Base-by-base conservation (phyloP, 345 rosid species). In the Lepidium aucheri region DNA sequence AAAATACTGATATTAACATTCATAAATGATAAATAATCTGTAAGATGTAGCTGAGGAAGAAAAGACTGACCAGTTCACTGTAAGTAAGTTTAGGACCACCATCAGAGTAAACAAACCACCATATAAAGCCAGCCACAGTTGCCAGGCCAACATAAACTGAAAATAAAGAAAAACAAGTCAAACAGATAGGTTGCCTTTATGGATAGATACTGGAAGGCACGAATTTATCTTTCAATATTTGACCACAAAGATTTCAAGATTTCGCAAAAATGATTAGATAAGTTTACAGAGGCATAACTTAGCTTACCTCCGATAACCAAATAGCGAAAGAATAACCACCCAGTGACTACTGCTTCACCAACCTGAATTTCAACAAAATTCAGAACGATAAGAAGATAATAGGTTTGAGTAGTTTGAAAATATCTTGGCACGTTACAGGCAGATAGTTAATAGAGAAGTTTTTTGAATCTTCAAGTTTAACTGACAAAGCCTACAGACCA, bases 131-230 rank as follows among this genome's bases (percentile, higher is more conserved):
- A 26, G 90, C 96, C 77, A 94, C 96, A 28, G 99, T 94, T 52
- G 99, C 99, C 72, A 94, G 86, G 61, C 99, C 99, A 40, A 94
- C 99, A 82, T 94, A 94, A 74, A 89, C 97, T 94, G 87, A 84
- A 82, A 33, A 53, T 16, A 60, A 76, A 49, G 32, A 38, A 22
- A 40, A 68, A 69, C 18, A 22, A 68, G 42, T 50, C 49, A 57
- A 69, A 22, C 36, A 54, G 15, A 47, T 44, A 39, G 49, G 30
- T 34, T 35, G 9, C 39, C 15, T 51, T 24, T 22, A 51, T 44
- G 62, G 67, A 64, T 43, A 32, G 12, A 67, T 32, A 39, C 58
- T 52, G 36, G 52, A 45, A 42, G 59, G 70, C 56, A 61, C 32
- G n/a, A 43, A 54, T 33, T 40, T 26, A 33, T 26, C 36, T 30